phyloP scores from a whole-genome alignment of 116 monocot species.

The Cymodocea nodosa region DNA sequence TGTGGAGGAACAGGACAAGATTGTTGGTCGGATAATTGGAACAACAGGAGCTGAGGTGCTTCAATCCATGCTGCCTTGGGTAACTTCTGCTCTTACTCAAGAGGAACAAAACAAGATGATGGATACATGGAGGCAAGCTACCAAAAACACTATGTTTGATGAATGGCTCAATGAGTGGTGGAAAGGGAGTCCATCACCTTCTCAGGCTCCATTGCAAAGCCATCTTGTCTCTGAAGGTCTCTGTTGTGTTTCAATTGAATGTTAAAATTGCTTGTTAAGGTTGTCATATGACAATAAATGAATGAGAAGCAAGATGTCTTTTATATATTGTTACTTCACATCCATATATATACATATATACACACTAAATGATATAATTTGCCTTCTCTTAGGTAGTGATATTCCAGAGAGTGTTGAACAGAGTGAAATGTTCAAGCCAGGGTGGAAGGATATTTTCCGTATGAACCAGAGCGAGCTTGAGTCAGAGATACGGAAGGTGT shows the following conservation, averaged over 20 bases:
- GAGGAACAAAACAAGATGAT: slow-evolving; percentile 99
- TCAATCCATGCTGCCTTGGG: slow-evolving; percentile 99
- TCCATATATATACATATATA: not conserved
- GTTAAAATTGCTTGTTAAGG: not conserved
- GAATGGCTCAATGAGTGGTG: slow-evolving; percentile 99
- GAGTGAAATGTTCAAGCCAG: slow-evolving; percentile 91
- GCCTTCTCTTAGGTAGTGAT: slow-evolving; percentile 33
- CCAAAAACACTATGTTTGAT: slow-evolving; percentile 98
- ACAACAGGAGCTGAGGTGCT: slow-evolving; percentile 98
- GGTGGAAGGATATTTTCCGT: slow-evolving; percentile 98
- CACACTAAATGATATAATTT: not conserved
- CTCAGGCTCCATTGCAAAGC: slow-evolving; percentile 22
- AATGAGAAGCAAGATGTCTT: no score
- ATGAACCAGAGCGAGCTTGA: slow-evolving; percentile 99
- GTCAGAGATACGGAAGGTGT: slow-evolving; percentile 85
- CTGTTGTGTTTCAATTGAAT: not conserved
- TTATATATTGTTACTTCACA: no score
- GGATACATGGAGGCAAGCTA: slow-evolving; percentile 89
- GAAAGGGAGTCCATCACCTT: slow-evolving; percentile 50
- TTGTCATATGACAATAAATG: no score
- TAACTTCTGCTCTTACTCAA: slow-evolving; percentile 87
- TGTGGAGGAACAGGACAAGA: slow-evolving; percentile 96
- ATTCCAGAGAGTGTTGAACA: slow-evolving; percentile 64
- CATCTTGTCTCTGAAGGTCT: slow-evolving; percentile 34
- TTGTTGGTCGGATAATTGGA: slow-evolving; percentile 96